Base-by-base conservation (phyloP, 768 basidiomycete species). In the Xerocomellus dryophilus region DNA sequence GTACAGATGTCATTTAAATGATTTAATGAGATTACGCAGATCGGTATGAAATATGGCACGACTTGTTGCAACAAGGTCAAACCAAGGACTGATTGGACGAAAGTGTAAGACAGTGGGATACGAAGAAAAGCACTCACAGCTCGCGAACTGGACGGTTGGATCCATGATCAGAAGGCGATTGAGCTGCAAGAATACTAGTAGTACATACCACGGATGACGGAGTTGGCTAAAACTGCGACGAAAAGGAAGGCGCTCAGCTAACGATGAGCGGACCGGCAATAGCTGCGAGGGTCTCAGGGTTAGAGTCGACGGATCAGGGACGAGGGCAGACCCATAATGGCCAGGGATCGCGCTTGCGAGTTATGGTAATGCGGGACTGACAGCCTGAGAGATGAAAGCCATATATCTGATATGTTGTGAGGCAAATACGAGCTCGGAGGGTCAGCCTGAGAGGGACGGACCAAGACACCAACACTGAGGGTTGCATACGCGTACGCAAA, bases 331-430 rank as follows among this genome's bases (percentile, higher is more conserved):
- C 94, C n/a, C 94, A 60, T 97, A 96, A 63, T 89, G 84, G 0
- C 91, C 89, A n/a, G 25, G 93, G 87, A 71, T 93, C 90, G 43
- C 95, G 78, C 57, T 86, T 82, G 12, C 89, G 86, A 58, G 98
- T 98, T 84, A 93, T 86, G 43, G 87, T 87, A 49, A 98, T 83
- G 43, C 97, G 83, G 55, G 85, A 80, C 67, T 98, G 91, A 66
- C 96, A 98, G n/a, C n/a, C n/a, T n/a, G n/a, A n/a, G 40, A 98
- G 71, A 1, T 70, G 71, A 70, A 90, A 97, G 0, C 90, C 93
- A 68, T 98, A 99, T 2, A 91, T 67, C 88, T 95, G 5, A 21
- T 32, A 11, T 44, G 34, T 5, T 8, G 50, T 46, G 50, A 47
- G 51, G 15, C 17, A 32, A 8, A 29, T n/a, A 25, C 7, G 15